Conservation (phyloP, 1,284 basidiomycete species). For the Ceratobasidium sp. region DNA sequence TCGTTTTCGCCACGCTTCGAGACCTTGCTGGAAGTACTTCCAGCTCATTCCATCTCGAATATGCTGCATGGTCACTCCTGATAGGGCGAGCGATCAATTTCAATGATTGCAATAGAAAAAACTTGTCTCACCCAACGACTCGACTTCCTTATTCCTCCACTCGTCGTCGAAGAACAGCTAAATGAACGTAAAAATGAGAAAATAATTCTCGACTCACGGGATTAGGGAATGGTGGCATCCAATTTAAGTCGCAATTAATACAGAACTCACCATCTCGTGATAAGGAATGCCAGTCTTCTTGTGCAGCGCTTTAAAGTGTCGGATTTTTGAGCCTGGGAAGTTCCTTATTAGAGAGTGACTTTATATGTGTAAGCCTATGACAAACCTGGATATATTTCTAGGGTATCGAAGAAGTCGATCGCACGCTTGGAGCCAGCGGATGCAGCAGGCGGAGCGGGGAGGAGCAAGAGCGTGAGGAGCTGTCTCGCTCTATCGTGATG, state of each 20-base stretch:
- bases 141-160: constrained; percentile 79
- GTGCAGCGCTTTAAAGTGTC: constrained; percentile 83
- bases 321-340: constrained; percentile 77
- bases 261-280: constrained; percentile 76
- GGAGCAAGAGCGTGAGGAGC: constrained; percentile 74
- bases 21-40: constrained; percentile 70
- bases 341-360: not conserved
- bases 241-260: not conserved
- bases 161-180: constrained; percentile 91
- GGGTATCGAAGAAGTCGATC: constrained; percentile 78
- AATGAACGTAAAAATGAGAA: not conserved
- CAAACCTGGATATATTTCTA: constrained; percentile 86
- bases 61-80: constrained; percentile 79
- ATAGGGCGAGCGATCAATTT: constrained; percentile 42
- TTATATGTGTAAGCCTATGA: not conserved
- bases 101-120: not conserved
- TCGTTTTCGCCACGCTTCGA: constrained; percentile 71
- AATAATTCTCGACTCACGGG: not conserved
- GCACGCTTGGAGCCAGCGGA: constrained; percentile 64
- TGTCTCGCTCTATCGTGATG: constrained; percentile 72
- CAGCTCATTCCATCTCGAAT: constrained; percentile 68
- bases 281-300: constrained; percentile 84
- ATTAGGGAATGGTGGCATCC: not conserved
- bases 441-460: constrained; percentile 67
- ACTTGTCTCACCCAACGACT: constrained; percentile 68